These are phyloP conservation scores for Fennellomyces sp. DNA, from an alignment of 371 early-diverging fungal genomes.

Conservation along the genomic window DNA sequence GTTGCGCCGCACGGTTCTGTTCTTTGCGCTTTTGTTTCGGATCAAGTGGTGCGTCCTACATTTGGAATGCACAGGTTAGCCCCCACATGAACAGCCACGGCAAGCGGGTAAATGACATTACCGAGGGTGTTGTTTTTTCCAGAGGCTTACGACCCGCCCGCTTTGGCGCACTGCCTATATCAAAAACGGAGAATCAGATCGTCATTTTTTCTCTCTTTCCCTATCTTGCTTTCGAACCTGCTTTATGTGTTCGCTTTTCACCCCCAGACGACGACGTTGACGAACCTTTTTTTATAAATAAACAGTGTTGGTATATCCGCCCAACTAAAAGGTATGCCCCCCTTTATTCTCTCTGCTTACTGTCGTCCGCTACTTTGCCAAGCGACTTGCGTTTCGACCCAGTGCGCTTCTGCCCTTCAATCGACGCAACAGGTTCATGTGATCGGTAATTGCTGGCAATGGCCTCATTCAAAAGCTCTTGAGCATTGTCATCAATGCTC, in stretches of 20 bases:
- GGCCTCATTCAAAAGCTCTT: slow-evolving; percentile 33
- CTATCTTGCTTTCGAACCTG: too few species aligned
- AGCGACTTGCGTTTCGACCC: slow-evolving; percentile 10
- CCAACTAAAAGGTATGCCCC: too few species aligned
- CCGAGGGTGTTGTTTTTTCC: slow-evolving; percentile 27
- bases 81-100: background rate
- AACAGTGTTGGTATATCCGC: too few species aligned
- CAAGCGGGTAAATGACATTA: slow-evolving; percentile 11
- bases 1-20: slow-evolving; percentile 80
- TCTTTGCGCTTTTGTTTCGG: slow-evolving; percentile 72
- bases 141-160: slow-evolving; percentile 44
- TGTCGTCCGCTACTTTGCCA: slow-evolving; percentile 1
- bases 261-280: slow-evolving; percentile 7
- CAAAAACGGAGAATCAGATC: background rate
- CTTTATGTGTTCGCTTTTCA: slow-evolving; percentile 6
- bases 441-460: slow-evolving; percentile 32
- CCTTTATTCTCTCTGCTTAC: too few species aligned
- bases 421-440: background rate
- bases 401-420: background rate
- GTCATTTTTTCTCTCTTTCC: background rate
- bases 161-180: slow-evolving; percentile 18
- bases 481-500: slow-evolving; percentile 12
- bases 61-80: background rate
- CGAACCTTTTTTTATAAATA: slow-evolving; percentile 1
- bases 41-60: slow-evolving; percentile 23